Conservation (phyloP, 139 green algal species). For the Volvox africanus region DNA sequence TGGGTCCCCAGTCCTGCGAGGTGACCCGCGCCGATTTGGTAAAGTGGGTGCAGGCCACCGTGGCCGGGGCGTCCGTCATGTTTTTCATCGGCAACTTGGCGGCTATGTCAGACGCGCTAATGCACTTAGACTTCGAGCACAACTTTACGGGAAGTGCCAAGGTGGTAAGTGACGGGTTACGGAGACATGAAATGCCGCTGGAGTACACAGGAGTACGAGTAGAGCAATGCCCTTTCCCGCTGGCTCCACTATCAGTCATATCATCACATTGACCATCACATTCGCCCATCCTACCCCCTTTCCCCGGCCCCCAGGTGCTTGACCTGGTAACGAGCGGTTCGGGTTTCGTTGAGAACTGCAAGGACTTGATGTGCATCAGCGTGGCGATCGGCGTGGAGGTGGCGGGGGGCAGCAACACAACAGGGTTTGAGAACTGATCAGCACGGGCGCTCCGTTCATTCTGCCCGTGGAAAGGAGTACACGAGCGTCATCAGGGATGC, state of each 20-base stretch:
- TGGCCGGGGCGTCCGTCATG: conserved; percentile 12
- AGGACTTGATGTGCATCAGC: conserved; percentile 5
- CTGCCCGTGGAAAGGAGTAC: too few species aligned
- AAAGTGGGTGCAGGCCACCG: conserved; percentile 25
- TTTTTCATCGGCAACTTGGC: neutral
- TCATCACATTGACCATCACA: neutral
- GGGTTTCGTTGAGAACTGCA: neutral
- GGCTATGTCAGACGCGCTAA: neutral
- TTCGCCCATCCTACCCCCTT: neutral
- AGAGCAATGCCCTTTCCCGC: too few species aligned
- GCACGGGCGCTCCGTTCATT: too few species aligned
- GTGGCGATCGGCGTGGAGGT: neutral
- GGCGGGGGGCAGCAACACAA: neutral
- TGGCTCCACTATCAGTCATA: too few species aligned
- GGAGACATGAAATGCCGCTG: too few species aligned
- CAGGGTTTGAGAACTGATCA: neutral
- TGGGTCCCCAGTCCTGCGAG: neutral
- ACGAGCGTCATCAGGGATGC: too few species aligned
- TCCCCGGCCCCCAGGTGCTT: neutral
- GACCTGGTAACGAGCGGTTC: conserved; percentile 15
- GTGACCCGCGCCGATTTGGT: neutral
- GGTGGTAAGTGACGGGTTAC: conserved; percentile 3
- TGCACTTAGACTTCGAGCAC: conserved; percentile 26
- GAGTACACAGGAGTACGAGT: too few species aligned
- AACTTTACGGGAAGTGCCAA: conserved; percentile 18